Percentiles rank a stretch among this genome's conserved stretches.
phyloP scores from a whole-genome alignment of 2,329 filamentous ascomycete species.

The Diplodia corticola region DNA sequence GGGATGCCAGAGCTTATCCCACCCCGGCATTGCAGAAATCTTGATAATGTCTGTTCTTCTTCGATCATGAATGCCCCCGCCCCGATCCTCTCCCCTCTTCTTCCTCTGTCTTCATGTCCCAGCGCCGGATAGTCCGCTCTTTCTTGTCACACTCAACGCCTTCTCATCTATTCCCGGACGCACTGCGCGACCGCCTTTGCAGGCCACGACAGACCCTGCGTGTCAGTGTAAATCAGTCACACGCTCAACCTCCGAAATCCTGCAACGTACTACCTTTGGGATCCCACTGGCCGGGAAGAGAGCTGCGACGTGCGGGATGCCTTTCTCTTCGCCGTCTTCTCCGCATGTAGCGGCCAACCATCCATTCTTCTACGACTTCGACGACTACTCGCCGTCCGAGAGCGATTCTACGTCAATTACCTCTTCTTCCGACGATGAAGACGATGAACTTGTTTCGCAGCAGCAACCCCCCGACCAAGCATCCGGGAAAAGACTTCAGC shows the following conservation, averaged over 20 bases:
- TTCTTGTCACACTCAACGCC: neutral
- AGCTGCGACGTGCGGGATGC: neutral
- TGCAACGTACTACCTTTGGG: neutral
- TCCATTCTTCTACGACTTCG: slow-evolving; percentile 10
- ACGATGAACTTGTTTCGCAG: neutral
- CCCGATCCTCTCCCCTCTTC: neutral
- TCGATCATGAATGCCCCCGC: neutral
- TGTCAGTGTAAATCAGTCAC: neutral
- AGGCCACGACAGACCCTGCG: neutral
- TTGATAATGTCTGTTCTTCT: neutral
- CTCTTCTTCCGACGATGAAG: neutral
- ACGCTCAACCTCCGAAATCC: neutral
- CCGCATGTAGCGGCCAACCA: neutral
- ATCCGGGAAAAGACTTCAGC: neutral
- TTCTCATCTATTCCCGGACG: too few species aligned
- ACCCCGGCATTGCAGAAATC: neutral
- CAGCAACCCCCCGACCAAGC: neutral
- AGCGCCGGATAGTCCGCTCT: neutral
- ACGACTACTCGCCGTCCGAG: slow-evolving; percentile 12
- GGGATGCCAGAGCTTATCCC: slow-evolving; percentile 15
- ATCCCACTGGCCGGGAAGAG: neutral
- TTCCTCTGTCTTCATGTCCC: neutral
- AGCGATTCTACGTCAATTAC: neutral
- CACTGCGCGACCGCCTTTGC: neutral
- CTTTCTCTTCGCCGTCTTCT: neutral